phyloP scores from a whole-genome alignment of 768 basidiomycete genomes.

The Inosperma sp. region DNA sequence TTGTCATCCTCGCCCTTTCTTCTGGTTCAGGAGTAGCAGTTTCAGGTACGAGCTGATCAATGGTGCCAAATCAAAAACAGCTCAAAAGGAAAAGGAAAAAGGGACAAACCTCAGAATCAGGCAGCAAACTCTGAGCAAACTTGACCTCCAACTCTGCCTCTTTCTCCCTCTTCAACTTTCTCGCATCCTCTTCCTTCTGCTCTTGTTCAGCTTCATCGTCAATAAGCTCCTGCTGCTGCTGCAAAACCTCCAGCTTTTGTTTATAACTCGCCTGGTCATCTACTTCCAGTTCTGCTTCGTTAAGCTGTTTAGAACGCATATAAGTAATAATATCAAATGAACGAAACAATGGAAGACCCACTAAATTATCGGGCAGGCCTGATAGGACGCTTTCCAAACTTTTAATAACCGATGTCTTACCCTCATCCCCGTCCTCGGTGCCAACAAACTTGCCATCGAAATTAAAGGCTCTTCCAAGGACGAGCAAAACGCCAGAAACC shows the following conservation, averaged over 20 bases:
- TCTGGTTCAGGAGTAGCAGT: constrained; percentile 19
- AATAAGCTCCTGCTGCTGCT: constrained; percentile 98
- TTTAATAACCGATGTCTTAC: constrained; percentile 74
- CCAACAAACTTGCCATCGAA: constrained; percentile 76
- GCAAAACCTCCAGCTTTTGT: constrained; percentile 95
- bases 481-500: constrained; percentile 89
- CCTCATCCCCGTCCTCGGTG: constrained; percentile 77
- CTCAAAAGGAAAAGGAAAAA: constrained; percentile 11
- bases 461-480: constrained; percentile 92
- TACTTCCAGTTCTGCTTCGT: constrained; percentile 95
- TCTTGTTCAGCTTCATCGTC: constrained; percentile 99
- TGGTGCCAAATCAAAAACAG: background rate
- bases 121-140: constrained; percentile 76
- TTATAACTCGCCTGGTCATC: constrained; percentile 94
- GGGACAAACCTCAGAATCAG: constrained; percentile 90
- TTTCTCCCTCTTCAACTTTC: constrained; percentile 78
- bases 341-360: constrained; percentile 40
- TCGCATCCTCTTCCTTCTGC: constrained; percentile 89
- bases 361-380: constrained; percentile 91
- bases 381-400: constrained; percentile 88
- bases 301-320: constrained; percentile 54
- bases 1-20: constrained; percentile 91
- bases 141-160: constrained; percentile 74
- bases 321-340: background rate
- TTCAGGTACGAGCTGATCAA: constrained; percentile 57